Conservation (phyloP, 768 basidiomycete genomes). For the Auriscalpium vulgare region DNA sequence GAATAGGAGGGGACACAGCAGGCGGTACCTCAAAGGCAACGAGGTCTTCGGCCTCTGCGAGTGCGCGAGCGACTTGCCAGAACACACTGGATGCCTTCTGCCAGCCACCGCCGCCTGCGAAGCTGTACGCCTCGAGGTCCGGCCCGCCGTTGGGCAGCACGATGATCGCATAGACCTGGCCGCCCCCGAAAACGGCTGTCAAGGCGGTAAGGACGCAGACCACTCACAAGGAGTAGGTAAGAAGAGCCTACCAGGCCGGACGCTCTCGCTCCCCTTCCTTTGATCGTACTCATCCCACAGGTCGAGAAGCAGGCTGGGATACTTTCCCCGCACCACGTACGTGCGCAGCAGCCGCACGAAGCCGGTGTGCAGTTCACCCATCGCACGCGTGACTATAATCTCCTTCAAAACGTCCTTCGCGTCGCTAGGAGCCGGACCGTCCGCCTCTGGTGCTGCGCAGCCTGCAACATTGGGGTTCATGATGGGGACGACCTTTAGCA, state of each 20-base stretch:
- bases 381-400: conserved; percentile 64
- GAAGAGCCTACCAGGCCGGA: conserved; percentile 63
- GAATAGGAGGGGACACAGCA: no score
- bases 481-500: conserved; percentile 85
- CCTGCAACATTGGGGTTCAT: conserved; percentile 36
- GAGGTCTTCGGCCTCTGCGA: conserved; percentile 72
- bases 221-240: not conserved
- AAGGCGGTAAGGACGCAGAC: not conserved
- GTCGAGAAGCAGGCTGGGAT: conserved; percentile 69
- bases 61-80: conserved; percentile 78
- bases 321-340: conserved; percentile 80
- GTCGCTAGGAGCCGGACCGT: conserved; percentile 63
- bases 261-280: conserved; percentile 71
- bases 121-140: conserved; percentile 82
- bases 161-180: conserved; percentile 84
- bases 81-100: conserved; percentile 81
- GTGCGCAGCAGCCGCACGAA: conserved; percentile 79
- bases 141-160: conserved; percentile 85
- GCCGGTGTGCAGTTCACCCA: conserved; percentile 69
- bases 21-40: conserved; percentile 78
- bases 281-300: conserved; percentile 84
- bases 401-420: conserved; percentile 74
- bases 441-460: conserved; percentile 23
- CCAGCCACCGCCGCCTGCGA: conserved; percentile 65
- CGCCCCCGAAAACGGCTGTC: conserved; percentile 64